Evolutionary conservation across 176 grass and related monocot genomes (phyloP).

Genomic region (Cenchrus fungigraminus): DNA sequence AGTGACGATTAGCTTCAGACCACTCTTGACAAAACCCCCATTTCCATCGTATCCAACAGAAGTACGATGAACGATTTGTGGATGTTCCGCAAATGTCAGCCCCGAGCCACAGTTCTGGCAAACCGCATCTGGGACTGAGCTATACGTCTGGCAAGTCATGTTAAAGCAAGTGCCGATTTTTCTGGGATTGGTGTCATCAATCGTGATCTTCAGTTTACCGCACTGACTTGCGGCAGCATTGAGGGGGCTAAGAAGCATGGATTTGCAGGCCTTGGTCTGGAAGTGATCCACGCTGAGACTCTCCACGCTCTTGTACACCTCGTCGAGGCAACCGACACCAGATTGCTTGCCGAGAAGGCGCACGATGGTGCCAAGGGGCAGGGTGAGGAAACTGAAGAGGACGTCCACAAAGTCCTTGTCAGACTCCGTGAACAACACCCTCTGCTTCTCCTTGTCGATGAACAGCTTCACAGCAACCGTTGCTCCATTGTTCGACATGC

Average conservation of each 20-base stretch:
- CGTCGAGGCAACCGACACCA: conserved; percentile 20
- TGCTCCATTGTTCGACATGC: background rate
- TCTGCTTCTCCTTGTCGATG: conserved; percentile 45
- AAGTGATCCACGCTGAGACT: conserved; percentile 24
- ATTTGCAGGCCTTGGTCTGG: conserved; percentile 13
- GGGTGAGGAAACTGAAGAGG: conserved; percentile 60
- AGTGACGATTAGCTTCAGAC: background rate
- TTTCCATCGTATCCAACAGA: background rate
- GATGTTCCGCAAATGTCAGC: no score
- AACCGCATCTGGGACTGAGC: background rate
- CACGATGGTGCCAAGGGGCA: conserved; percentile 53
- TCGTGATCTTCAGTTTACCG: background rate
- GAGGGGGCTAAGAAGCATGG: conserved; percentile 42
- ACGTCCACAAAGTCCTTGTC: conserved; percentile 56
- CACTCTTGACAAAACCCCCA: background rate
- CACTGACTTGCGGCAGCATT: background rate
- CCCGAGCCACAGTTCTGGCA: background rate
- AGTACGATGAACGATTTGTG: no score
- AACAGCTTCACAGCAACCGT: conserved; percentile 42
- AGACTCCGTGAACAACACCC: conserved; percentile 47
- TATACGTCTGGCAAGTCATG: no score
- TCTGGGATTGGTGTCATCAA: background rate
- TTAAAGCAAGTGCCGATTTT: no score
- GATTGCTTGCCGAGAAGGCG: conserved; percentile 35
- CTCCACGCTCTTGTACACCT: conserved; percentile 40